Conservation (phyloP, 2,329 filamentous ascomycete genomes). For the Bipolaris cookei region DNA sequence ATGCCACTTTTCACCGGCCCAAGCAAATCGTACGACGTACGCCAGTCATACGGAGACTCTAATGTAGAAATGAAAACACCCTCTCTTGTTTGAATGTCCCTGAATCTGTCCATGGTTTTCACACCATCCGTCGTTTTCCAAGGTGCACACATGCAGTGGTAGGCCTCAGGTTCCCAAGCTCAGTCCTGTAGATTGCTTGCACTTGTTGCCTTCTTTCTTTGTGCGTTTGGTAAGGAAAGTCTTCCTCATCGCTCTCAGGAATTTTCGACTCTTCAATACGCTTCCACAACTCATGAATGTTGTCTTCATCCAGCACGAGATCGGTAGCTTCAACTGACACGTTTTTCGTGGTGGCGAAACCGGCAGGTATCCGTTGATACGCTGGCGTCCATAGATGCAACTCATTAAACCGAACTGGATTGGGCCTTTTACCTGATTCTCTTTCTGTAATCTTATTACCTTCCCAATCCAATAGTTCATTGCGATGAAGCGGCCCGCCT, state of each 20-base stretch:
- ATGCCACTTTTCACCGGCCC: conserved; percentile 4
- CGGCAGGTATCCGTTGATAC: neutral
- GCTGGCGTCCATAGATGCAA: neutral
- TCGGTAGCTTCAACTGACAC: too few species aligned
- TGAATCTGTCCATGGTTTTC: neutral
- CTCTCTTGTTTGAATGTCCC: neutral
- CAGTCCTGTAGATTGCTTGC: too few species aligned
- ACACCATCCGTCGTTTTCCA: neutral
- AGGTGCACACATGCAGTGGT: neutral
- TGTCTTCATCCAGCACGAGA: neutral
- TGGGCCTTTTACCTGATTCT: neutral
- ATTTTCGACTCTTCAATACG: neutral
- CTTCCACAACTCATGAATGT: neutral
- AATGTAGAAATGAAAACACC: conserved; percentile 16
- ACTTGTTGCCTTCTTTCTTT: neutral
- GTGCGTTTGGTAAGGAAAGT: neutral
- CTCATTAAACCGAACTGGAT: neutral
- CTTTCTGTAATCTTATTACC: neutral
- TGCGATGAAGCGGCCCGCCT: neutral
- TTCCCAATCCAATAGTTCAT: neutral
- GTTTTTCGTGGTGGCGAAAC: neutral
- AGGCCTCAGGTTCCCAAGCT: neutral
- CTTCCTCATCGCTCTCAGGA: neutral
- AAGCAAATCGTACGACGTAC: conserved; percentile 18
- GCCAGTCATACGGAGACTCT: conserved; percentile 15